phyloP scores from a whole-genome alignment of 2,329 filamentous ascomycete species.

The Lachnellula willkommii region DNA sequence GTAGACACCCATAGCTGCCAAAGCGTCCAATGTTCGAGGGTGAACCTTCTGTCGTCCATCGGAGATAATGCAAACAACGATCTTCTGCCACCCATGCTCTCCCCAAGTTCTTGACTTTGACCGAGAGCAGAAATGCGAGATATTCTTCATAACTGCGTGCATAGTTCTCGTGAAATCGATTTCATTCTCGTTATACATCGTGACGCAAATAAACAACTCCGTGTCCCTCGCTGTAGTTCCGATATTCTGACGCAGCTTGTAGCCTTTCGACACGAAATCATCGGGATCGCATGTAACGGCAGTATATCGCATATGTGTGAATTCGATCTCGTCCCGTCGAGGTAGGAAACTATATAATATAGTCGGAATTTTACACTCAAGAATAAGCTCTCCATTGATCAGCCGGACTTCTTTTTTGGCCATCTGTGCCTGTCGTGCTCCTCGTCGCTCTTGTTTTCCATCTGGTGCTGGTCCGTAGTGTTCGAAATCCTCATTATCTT shows the following conservation, averaged over 20 bases:
- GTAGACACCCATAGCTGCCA: constrained; percentile 96
- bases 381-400: constrained; percentile 94
- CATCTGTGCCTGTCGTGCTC: constrained; percentile 81
- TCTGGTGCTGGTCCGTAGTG: constrained; percentile 85
- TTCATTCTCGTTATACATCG: constrained; percentile 99
- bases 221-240: constrained; percentile 80
- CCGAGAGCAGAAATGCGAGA: constrained; percentile 90
- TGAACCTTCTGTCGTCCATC: constrained; percentile 93
- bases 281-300: constrained; percentile 98
- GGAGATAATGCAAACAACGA: constrained; percentile 93
- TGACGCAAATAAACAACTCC: constrained; percentile 92
- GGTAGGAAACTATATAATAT: constrained; percentile 97
- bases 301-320: constrained; percentile 98
- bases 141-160: constrained; percentile 98
- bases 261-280: constrained; percentile 82
- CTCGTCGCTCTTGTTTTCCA: constrained; percentile 80
- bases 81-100: constrained; percentile 97
- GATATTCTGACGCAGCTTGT: constrained; percentile 88
- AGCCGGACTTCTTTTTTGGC: constrained; percentile 89
- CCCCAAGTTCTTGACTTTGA: constrained; percentile 94
- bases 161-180: constrained; percentile 95
- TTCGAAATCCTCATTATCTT: constrained; percentile 56
- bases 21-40: constrained; percentile 83
- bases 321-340: constrained; percentile 86
- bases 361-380: constrained; percentile 98